Evolutionary conservation across 331 rosid species (phyloP), one percentile per base, ranked within the genome.

Genomic region (Malus hybrid): DNA sequence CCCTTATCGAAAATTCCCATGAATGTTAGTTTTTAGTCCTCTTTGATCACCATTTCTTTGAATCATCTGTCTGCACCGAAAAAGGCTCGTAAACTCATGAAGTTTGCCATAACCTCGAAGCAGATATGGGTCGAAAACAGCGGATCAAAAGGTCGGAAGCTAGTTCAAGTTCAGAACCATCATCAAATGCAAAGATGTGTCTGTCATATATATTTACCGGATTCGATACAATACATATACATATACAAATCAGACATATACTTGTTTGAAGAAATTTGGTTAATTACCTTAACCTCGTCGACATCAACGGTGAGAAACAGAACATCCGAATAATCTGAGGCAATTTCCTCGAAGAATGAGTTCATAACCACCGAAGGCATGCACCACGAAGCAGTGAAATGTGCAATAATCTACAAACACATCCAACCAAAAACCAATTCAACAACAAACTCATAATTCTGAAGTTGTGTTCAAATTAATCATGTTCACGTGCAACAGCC

Each of bases 381-480:
- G 83, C 99, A 94, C 97, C 99, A 94, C 36, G 95, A 85, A 77
- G 97, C 96, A 83, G 89, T 84, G 82, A 94, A 94, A 79, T 94
- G 99, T 44, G 82, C 96, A 70, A 86, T 87, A 86, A 94, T 59
- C 98, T 93, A 83, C 55, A 55, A 10, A 28, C 65, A 34, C 29
- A 69, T 52, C 28, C 19, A 34, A 69, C 48, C 56, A 36, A 77
- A 32, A 52, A 52, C 32, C 12, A 22, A 24, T 27, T 28, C 27
- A 39, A 55, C 48, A 79, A 29, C 3, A 55, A 36, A 72, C 34
- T 39, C 24, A 19, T 7, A 28, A 71, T 8, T 42, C 48, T 42
- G 1, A 42, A 0, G 14, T 0, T 42, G 13, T 10, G 48, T 42
- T 42, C 48, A 42, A 42, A 42, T 1, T 10, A 42, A 42, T 10